Conservation (phyloP, 225 moss, liverwort and hornwort species). For the Marchantia polymorpha region DNA sequence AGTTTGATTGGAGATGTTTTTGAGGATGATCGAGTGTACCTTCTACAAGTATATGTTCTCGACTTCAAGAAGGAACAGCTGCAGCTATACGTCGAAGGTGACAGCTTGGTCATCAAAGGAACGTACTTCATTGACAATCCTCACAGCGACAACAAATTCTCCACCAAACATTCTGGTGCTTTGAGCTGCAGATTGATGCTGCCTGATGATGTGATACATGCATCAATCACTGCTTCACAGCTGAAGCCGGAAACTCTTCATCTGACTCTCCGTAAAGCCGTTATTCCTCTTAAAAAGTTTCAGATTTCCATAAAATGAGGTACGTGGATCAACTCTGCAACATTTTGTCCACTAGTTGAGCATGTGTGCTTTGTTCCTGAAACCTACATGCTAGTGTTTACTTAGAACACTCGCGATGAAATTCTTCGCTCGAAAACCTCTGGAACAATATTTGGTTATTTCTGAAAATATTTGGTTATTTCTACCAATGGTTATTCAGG, state of each 20-base stretch:
- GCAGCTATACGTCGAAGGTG: background rate
- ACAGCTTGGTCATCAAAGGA: background rate
- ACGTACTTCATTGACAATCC: background rate
- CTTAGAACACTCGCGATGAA: too few relatives aligned
- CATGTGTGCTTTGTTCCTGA: too few relatives aligned
- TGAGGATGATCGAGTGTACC: background rate
- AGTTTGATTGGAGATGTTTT: background rate
- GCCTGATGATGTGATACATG: background rate
- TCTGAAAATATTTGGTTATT: too few relatives aligned
- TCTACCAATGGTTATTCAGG: too few relatives aligned
- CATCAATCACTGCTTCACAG: background rate
- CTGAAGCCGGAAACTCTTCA: background rate
- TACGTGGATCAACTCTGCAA: background rate
- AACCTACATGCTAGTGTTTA: too few relatives aligned
- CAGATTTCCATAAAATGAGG: background rate
- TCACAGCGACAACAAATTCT: background rate
- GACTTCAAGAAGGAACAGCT: background rate
- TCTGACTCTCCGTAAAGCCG: background rate
- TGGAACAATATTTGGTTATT: too few relatives aligned
- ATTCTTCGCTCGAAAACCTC: too few relatives aligned
- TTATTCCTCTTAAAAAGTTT: background rate
- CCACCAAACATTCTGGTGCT: background rate
- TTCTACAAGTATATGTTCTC: background rate
- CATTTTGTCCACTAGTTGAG: too few relatives aligned
- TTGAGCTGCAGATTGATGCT: background rate